Conservation (phyloP, 495 filamentous ascomycete genomes). For the Aspergillus sclerotioniger region DNA sequence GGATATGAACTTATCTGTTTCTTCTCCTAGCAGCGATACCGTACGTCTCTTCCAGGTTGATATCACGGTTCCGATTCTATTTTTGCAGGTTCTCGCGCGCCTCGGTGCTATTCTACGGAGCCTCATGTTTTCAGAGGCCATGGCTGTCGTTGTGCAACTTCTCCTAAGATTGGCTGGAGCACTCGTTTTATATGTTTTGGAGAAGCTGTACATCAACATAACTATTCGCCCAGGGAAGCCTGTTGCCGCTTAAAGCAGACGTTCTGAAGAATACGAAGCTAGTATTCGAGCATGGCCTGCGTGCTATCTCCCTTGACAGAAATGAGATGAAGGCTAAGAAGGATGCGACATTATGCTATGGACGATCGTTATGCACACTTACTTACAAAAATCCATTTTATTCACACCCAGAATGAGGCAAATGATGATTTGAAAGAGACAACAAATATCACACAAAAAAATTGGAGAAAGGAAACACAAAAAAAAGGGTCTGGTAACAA, state of each 20-base stretch:
- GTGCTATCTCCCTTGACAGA: not conserved
- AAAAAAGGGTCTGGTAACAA: not conserved
- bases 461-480: not conserved
- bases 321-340: not conserved
- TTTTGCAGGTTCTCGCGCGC: not conserved
- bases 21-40: not conserved
- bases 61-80: not conserved
- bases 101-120: not conserved
- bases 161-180: not conserved
- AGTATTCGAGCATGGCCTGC: not conserved
- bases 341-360: not conserved
- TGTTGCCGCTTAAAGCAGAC: not conserved
- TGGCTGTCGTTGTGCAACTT: not conserved
- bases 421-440: not conserved
- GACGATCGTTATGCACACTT: not conserved
- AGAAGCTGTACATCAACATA: not conserved
- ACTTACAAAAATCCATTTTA: not conserved
- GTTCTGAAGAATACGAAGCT: not conserved
- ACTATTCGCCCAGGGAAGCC: not conserved
- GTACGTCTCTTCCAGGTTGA: not conserved
- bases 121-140: not conserved
- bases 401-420: not conserved
- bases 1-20: not conserved
- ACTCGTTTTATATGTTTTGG: not conserved
- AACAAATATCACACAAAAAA: not conserved